These are phyloP conservation scores for Laburnicola sp. DNA, from an alignment of 2,329 filamentous ascomycete genomes.

Conservation along the genomic window DNA sequence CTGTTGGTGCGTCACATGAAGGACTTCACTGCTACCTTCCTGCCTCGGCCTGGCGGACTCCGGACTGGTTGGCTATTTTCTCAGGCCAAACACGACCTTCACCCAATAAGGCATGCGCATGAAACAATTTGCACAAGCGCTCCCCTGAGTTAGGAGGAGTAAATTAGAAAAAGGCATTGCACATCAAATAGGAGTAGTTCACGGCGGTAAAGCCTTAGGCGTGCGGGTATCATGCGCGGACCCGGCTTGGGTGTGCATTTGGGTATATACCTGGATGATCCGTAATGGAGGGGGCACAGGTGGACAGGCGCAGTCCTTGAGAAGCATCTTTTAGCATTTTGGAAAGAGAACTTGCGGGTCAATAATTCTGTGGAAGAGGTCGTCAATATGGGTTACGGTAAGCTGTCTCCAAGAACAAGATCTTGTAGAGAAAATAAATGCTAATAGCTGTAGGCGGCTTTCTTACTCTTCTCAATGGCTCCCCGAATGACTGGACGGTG, in stretches of 20 bases:
- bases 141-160: too few relatives aligned
- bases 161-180: too few relatives aligned
- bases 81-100: constrained; percentile 17
- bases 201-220: constrained; percentile 9
- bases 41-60: constrained; percentile 11
- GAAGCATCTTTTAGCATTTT: neutral
- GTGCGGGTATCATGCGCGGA: neutral
- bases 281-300: neutral
- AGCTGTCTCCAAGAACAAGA: neutral
- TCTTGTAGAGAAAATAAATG: neutral
- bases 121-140: too few relatives aligned
- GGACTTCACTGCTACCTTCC: constrained; percentile 1
- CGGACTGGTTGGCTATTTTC: constrained; percentile 14
- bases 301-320: neutral
- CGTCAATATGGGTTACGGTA: constrained; percentile 34
- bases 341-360: neutral
- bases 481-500: constrained; percentile 44
- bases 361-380: constrained; percentile 1
- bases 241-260: neutral
- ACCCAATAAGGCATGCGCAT: constrained; percentile 16
- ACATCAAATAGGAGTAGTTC: neutral
- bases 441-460: constrained; percentile 34
- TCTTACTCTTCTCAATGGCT: constrained; percentile 47
- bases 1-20: constrained; percentile 11
- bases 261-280: constrained; percentile 1